Evolutionary conservation across 2,329 filamentous ascomycete species (phyloP).

Genomic region (Colletotrichum limetticola): DNA sequence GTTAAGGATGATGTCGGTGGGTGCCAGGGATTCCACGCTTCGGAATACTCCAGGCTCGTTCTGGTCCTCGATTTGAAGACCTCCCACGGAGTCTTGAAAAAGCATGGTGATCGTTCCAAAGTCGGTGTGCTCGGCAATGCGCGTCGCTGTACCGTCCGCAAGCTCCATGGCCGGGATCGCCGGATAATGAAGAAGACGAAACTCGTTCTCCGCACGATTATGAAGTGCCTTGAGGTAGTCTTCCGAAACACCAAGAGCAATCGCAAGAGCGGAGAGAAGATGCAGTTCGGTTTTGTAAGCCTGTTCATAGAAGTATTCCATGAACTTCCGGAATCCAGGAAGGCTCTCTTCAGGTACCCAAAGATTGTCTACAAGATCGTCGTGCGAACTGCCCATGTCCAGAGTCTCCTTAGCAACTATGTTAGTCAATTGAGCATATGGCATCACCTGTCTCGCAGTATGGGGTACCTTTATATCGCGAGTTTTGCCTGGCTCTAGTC

Average conservation of each 20-base stretch:
- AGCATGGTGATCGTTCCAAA: conserved; percentile 47
- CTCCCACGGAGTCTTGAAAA: conserved; percentile 43
- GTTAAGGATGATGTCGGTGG: conserved; percentile 49
- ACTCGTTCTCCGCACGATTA: conserved; percentile 32
- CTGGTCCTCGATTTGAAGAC: conserved; percentile 44
- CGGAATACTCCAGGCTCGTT: conserved; percentile 39
- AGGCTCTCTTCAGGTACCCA: conserved; percentile 50
- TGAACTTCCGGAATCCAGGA: conserved; percentile 48
- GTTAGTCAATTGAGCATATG: background rate
- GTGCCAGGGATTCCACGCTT: conserved; percentile 39
- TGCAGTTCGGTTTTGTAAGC: conserved; percentile 42
- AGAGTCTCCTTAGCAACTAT: background rate
- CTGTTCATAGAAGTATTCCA: conserved; percentile 44
- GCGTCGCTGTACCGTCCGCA: conserved; percentile 34
- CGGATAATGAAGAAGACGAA: conserved; percentile 36
- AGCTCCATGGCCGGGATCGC: conserved; percentile 51
- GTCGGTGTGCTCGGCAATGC: conserved; percentile 47
- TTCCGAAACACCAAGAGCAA: conserved; percentile 46
- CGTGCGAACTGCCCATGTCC: conserved; percentile 12
- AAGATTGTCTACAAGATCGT: conserved; percentile 44
- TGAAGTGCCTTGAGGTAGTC: conserved; percentile 25
- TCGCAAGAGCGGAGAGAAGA: conserved; percentile 44
- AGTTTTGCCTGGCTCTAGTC: background rate
- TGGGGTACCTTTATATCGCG: conserved; percentile 14
- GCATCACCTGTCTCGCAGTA: background rate